phyloP scores from a whole-genome alignment of 169 alveolate species.

The Plasmodium vinckei region DNA sequence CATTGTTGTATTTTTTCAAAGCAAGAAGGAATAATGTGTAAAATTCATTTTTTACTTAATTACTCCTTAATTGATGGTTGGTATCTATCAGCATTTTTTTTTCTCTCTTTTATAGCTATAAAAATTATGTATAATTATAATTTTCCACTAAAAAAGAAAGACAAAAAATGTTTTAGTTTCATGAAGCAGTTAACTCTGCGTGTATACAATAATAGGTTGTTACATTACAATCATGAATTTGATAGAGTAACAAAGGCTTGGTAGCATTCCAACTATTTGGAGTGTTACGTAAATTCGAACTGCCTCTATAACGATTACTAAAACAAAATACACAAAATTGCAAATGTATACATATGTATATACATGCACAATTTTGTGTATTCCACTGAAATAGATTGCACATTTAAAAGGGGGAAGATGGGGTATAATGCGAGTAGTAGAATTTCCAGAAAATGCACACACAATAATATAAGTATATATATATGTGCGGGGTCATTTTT shows the following conservation, averaged over 20 bases:
- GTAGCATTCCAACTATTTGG: conserved; percentile 8
- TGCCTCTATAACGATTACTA: conserved; percentile 35
- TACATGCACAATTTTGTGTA: neutral
- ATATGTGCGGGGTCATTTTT: neutral
- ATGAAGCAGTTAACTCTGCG: conserved; percentile 75
- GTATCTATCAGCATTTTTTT: conserved; percentile 65
- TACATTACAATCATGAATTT: conserved; percentile 53
- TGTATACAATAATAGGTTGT: conserved; percentile 74
- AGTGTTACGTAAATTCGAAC: conserved; percentile 42
- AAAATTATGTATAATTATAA: neutral
- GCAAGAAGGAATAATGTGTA: conserved; percentile 36
- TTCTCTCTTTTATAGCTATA: neutral
- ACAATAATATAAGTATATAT: neutral
- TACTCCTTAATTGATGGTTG: conserved; percentile 25
- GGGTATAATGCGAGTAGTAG: neutral
- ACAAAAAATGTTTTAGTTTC: conserved; percentile 30
- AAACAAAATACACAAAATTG: neutral
- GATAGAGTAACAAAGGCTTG: conserved; percentile 35
- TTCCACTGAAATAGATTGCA: neutral
- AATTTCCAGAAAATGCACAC: neutral
- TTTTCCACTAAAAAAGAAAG: neutral
- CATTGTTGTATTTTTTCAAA: conserved; percentile 13
- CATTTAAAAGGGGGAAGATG: conserved; percentile 11
- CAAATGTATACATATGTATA: too few species aligned
- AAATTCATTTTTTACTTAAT: neutral